Base-by-base conservation (phyloP, 768 basidiomycete species). In the Chiua virens region DNA sequence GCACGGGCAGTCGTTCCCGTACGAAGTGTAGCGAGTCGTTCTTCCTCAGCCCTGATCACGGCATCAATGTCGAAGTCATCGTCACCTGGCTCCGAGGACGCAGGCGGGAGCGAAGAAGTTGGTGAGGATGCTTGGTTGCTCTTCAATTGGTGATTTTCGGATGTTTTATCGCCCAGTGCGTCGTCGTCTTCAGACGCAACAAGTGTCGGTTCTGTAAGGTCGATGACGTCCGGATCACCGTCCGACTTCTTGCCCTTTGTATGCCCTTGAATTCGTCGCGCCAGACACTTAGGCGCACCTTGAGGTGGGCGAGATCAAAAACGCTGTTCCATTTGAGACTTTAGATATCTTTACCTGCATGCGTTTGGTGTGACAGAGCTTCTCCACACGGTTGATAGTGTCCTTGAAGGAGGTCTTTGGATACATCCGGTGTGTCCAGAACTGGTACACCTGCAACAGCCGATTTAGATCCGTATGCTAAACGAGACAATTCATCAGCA, bases 341-440 rank as follows among this genome's bases (percentile, higher is more conserved):
- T 2, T 22, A 36, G 15, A 42, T 17, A 38, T 34, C 28, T 82
- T 54, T 63, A 97, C 96, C 71, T 87, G 79, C 86, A 98, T 89
- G 14, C 89, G 81, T 45, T 83, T 83, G 7, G 89, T 86, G 58
- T 89, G 89, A 63, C 92, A 97, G 11, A 97, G 68, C 59, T 87
- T 91, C 74, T 99, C 96, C 10, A 98, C 82, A 10, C 87, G 79
- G 28, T 82, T 73, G 6, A 96, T 83, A 0, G 93, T 96, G 62
- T 97, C 94, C 40, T 77, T 77, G 67, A 98, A 97, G 36, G 87
- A 85, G 5, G 82, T 86, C 62, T 88, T 92, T 5, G 97, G 97
- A 64, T 88, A 95, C 76, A 99, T 77, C 60, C 79, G 81, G 72
- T 98, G 97, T 4, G 92, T 80, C 97, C 97, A 99, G 60, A 93